Evolutionary conservation across 495 filamentous ascomycete genomes (phyloP).

Genomic region (Endocarpon pusillum): DNA sequence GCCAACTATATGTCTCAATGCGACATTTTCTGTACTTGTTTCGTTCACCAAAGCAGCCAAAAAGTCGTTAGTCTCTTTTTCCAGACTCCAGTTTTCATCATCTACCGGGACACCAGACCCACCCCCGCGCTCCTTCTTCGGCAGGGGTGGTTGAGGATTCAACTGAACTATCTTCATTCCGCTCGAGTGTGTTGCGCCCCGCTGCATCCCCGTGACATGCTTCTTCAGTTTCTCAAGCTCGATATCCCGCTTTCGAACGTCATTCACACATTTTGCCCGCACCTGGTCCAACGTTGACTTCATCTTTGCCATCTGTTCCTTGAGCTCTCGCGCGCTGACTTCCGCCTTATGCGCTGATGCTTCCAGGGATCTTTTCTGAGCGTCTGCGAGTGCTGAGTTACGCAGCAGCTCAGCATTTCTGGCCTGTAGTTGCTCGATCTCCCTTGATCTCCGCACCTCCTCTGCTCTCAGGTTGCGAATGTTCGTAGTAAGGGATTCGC

Average conservation of each 20-base stretch:
- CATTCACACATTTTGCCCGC: conserved; percentile 72
- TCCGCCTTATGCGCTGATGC: conserved; percentile 56
- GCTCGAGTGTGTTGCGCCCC: conserved; percentile 32
- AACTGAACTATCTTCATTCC: conserved; percentile 33
- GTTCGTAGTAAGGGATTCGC: conserved; percentile 62
- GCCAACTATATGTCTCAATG: conserved; percentile 53
- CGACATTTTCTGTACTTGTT: conserved; percentile 88
- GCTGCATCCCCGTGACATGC: conserved; percentile 43
- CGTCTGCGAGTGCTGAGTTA: conserved; percentile 54
- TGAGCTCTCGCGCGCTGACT: conserved; percentile 44
- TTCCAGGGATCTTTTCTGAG: conserved; percentile 52
- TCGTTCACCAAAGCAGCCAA: conserved; percentile 74
- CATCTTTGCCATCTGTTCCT: conserved; percentile 63
- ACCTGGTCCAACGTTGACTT: conserved; percentile 68
- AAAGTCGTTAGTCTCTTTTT: conserved; percentile 81
- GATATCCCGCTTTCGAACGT: conserved; percentile 78
- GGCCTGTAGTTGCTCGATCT: conserved; percentile 45
- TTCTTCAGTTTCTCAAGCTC: conserved; percentile 79
- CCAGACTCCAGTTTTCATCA: conserved; percentile 52
- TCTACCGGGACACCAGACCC: conserved; percentile 32
- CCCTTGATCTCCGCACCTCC: conserved; percentile 49
- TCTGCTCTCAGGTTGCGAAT: conserved; percentile 56
- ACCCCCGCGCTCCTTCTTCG: conserved; percentile 20
- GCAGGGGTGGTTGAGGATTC: conserved; percentile 22
- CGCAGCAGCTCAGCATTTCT: conserved; percentile 56